These are phyloP conservation scores for rapeseed (Brassica napus) DNA, from an alignment of 345 rosid species.

Conservation along the genomic window DNA sequence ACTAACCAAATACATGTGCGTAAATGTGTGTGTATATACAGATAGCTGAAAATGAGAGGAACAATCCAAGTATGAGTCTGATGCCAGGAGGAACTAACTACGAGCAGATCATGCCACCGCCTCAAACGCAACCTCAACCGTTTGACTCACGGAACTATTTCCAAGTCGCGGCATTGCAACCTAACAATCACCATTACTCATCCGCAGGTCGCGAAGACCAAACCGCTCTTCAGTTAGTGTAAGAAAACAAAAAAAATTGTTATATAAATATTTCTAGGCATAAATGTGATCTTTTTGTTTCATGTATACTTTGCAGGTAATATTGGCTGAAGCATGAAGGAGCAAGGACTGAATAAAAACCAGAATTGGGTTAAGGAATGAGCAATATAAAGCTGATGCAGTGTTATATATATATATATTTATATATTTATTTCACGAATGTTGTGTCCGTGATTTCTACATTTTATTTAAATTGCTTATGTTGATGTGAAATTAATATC, in stretches of 20 bases:
- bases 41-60: constrained; percentile 91
- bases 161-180: constrained; percentile 80
- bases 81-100: constrained; percentile 79
- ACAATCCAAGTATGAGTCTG: constrained; percentile 67
- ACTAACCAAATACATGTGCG: neutral
- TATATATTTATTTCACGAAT: constrained; percentile 26
- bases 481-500: constrained; percentile 26
- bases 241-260: constrained; percentile 31
- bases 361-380: constrained; percentile 26
- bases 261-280: neutral
- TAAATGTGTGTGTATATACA: constrained; percentile 25
- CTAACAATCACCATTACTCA: constrained; percentile 57
- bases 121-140: constrained; percentile 46
- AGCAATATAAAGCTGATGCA: constrained; percentile 33
- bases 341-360: constrained; percentile 31
- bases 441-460: constrained; percentile 12
- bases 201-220: constrained; percentile 53
- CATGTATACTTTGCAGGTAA: constrained; percentile 33
- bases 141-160: constrained; percentile 76
- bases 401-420: neutral
- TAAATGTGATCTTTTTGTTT: neutral
- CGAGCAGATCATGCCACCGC: constrained; percentile 64
- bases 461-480: constrained; percentile 22
- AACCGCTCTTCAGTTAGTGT: constrained; percentile 86
- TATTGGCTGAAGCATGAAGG: constrained; percentile 15